Conservation (phyloP, 1,284 basidiomycete genomes). For the Moniliella sp. region DNA sequence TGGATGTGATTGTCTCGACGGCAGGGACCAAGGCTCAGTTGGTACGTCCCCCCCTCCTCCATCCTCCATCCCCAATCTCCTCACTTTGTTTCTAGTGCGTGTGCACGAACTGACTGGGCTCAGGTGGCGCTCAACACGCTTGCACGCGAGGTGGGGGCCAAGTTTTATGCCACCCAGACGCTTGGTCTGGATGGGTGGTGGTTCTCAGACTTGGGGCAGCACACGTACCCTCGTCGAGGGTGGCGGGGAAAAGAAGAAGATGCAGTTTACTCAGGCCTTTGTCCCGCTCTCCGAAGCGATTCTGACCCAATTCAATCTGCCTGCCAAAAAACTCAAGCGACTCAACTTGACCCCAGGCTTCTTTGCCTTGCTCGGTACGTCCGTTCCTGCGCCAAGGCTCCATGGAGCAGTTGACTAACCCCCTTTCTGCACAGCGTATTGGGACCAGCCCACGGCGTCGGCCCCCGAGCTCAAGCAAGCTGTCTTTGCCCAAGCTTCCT, state of each 20-base stretch:
- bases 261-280: conserved; percentile 47
- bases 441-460: background rate
- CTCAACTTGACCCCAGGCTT: conserved; percentile 40
- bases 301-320: conserved; percentile 47
- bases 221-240: conserved; percentile 57
- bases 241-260: conserved; percentile 36
- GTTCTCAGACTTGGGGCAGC: conserved; percentile 64
- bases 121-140: conserved; percentile 57
- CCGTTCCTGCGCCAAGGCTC: background rate
- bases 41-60: conserved; percentile 40
- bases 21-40: conserved; percentile 38
- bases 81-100: conserved; percentile 4
- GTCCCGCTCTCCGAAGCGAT: conserved; percentile 44
- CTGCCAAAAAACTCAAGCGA: conserved; percentile 54
- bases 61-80: background rate
- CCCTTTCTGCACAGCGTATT: background rate
- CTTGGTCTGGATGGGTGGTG: conserved; percentile 83
- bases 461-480: background rate
- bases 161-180: conserved; percentile 63
- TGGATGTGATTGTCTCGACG: conserved; percentile 24
- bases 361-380: conserved; percentile 52
- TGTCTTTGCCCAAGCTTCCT: background rate
- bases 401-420: background rate
- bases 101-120: conserved; percentile 5
- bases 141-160: conserved; percentile 39